These are phyloP conservation scores for Penicillium decumbens DNA, from an alignment of 2,329 filamentous ascomycete genomes.

Conservation along the genomic window DNA sequence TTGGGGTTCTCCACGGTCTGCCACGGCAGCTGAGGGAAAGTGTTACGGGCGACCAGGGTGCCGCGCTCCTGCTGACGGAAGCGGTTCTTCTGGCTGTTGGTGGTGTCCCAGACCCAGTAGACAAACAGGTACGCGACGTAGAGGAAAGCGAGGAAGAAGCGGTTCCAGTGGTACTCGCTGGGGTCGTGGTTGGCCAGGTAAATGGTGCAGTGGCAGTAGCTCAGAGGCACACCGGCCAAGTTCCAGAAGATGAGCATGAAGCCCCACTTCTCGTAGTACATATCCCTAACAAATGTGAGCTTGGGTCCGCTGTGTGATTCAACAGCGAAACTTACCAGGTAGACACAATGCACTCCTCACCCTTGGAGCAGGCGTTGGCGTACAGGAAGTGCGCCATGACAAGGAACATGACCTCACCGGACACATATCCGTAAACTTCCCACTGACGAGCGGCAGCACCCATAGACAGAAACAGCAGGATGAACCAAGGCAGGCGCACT, in stretches of 20 bases:
- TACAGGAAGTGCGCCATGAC: constrained; percentile 89
- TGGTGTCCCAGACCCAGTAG: constrained; percentile 90
- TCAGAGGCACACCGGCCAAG: constrained; percentile 81
- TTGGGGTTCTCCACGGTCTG: constrained; percentile 75
- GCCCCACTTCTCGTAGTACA: constrained; percentile 95
- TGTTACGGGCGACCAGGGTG: constrained; percentile 62
- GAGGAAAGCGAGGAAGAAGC: constrained; percentile 59
- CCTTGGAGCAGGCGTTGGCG: constrained; percentile 87
- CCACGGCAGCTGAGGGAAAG: constrained; percentile 90
- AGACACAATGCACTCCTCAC: constrained; percentile 81
- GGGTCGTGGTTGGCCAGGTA: constrained; percentile 82
- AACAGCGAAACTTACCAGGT: constrained; percentile 59
- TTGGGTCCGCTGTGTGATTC: background rate
- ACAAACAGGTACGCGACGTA: constrained; percentile 71
- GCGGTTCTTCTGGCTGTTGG: constrained; percentile 89
- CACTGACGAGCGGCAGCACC: constrained; percentile 77
- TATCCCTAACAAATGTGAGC: constrained; percentile 58
- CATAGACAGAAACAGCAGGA: constrained; percentile 72
- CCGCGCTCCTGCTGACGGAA: constrained; percentile 78
- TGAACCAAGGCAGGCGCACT: constrained; percentile 87
- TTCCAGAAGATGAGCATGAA: constrained; percentile 99
- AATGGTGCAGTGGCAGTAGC: constrained; percentile 89
- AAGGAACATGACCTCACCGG: constrained; percentile 76
- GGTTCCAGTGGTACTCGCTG: constrained; percentile 71
- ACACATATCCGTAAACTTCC: constrained; percentile 78